Percentiles rank a stretch among this genome's conserved stretches.
Conservation (phyloP, 305 asterid species). For the Plantago coronopus region DNA sequence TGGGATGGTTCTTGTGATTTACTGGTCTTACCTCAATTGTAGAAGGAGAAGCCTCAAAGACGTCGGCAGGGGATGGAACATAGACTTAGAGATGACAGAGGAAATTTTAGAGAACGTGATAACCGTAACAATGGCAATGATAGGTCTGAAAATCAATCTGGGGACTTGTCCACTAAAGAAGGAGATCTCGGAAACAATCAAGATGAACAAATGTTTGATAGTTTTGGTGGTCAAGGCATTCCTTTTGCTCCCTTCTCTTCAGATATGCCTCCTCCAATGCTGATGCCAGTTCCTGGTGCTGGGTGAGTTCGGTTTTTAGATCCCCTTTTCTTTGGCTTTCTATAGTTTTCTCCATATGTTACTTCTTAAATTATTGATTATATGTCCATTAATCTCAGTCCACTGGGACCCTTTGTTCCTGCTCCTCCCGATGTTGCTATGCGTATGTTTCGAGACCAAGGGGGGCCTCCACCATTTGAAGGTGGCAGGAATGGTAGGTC, state of each 20-base stretch:
- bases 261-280: slow-evolving; percentile 81
- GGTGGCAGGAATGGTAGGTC: slow-evolving; percentile 78
- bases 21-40: slow-evolving; percentile 25
- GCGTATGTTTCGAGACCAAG: slow-evolving; percentile 94
- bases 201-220: slow-evolving; percentile 80
- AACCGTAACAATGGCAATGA: slow-evolving; percentile 59
- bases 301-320: slow-evolving; percentile 47
- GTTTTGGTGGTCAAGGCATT: slow-evolving; percentile 78
- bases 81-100: slow-evolving; percentile 81
- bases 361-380: slow-evolving; percentile 7
- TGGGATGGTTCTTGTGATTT: slow-evolving; percentile 16
- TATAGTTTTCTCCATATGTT: not conserved
- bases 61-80: slow-evolving; percentile 67
- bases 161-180: slow-evolving; percentile 51
- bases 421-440: slow-evolving; percentile 99
- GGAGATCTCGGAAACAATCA: slow-evolving; percentile 54
- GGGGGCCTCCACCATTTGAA: slow-evolving; percentile 86
- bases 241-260: slow-evolving; percentile 72
- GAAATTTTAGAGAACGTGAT: slow-evolving; percentile 63
- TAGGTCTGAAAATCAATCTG: slow-evolving; percentile 65
- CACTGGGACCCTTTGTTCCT: slow-evolving; percentile 96
- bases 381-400: slow-evolving; percentile 47
- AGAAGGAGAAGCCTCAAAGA: slow-evolving; percentile 80
- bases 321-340: not conserved
- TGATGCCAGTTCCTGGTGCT: slow-evolving; percentile 99